These are phyloP conservation scores for Ophiostoma angusticollis DNA, from an alignment of 2,329 filamentous ascomycete genomes.

Conservation along the genomic window DNA sequence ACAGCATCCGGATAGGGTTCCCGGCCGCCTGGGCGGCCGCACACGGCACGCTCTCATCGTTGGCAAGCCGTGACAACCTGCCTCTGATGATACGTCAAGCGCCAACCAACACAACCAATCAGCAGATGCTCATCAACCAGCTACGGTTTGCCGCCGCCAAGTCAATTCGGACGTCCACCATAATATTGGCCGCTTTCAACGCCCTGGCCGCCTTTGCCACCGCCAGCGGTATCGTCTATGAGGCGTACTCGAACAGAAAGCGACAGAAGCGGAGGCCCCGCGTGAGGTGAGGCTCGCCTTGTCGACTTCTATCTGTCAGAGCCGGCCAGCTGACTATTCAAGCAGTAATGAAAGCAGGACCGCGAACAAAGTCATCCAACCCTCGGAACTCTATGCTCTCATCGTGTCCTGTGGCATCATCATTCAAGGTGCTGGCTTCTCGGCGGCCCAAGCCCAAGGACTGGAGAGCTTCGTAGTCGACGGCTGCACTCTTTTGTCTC, in stretches of 20 bases:
- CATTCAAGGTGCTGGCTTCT: slow-evolving; percentile 45
- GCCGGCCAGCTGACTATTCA: too few relatives aligned
- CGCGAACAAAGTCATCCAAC: slow-evolving; percentile 33
- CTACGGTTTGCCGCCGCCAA: slow-evolving; percentile 40
- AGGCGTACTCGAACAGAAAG: slow-evolving; percentile 36
- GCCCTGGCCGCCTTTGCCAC: slow-evolving; percentile 43
- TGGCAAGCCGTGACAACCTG: too few relatives aligned
- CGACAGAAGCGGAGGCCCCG: slow-evolving; percentile 27
- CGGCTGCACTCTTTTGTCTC: slow-evolving; percentile 41
- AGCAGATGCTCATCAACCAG: slow-evolving; percentile 31
- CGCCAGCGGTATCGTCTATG: slow-evolving; percentile 42
- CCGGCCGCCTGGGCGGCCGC: slow-evolving; percentile 19
- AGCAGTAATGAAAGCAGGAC: slow-evolving; percentile 16
- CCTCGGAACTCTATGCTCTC: slow-evolving; percentile 41
- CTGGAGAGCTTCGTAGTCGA: slow-evolving; percentile 35
- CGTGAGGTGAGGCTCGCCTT: too few relatives aligned
- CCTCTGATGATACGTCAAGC: slow-evolving; percentile 10
- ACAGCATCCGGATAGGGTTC: slow-evolving; percentile 14
- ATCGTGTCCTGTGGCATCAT: slow-evolving; percentile 44
- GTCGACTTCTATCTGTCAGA: too few relatives aligned
- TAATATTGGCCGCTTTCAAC: slow-evolving; percentile 50
- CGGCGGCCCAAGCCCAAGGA: slow-evolving; percentile 42
- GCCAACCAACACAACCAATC: slow-evolving; percentile 29
- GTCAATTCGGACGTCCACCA: slow-evolving; percentile 47
- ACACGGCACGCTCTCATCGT: slow-evolving; percentile 16